Conservation (phyloP, 257 asterid genomes). For the Mentha longifolia region DNA sequence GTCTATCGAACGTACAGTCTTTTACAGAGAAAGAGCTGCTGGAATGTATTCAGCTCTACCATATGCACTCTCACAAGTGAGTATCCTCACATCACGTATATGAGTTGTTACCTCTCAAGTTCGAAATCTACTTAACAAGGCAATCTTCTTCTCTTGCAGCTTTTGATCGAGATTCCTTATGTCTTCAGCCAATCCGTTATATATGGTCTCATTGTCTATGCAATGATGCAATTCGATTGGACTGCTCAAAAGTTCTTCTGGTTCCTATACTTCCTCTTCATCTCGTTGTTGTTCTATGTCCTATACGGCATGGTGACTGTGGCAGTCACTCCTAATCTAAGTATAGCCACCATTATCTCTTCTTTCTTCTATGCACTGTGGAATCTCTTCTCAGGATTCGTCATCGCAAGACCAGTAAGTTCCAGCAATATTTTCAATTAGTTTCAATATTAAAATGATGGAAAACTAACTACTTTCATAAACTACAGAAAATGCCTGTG, state of each 20-base stretch:
- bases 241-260: slow-evolving; percentile 62
- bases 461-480: not conserved
- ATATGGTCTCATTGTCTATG: slow-evolving; percentile 60
- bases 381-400: slow-evolving; percentile 82
- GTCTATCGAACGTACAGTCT: slow-evolving; percentile 74
- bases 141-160: slow-evolving; percentile 39
- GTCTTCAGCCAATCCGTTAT: slow-evolving; percentile 49
- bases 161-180: slow-evolving; percentile 68
- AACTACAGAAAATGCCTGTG: slow-evolving; percentile 66
- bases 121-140: not conserved
- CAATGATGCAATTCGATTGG: slow-evolving; percentile 79
- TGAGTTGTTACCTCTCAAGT: not conserved
- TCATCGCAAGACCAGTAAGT: slow-evolving; percentile 75
- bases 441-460: not conserved
- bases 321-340: slow-evolving; percentile 68
- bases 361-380: slow-evolving; percentile 62
- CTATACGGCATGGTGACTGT: slow-evolving; percentile 79
- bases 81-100: not conserved
- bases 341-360: slow-evolving; percentile 56
- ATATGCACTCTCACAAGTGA: slow-evolving; percentile 75
- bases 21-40: slow-evolving; percentile 78
- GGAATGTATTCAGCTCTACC: slow-evolving; percentile 86
- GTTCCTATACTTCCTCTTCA: slow-evolving; percentile 62
- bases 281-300: slow-evolving; percentile 63
- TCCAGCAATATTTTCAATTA: not conserved